These are phyloP conservation scores for Aspergillus alliaceus DNA, from an alignment of 2,329 filamentous ascomycete genomes.

Conservation along the genomic window DNA sequence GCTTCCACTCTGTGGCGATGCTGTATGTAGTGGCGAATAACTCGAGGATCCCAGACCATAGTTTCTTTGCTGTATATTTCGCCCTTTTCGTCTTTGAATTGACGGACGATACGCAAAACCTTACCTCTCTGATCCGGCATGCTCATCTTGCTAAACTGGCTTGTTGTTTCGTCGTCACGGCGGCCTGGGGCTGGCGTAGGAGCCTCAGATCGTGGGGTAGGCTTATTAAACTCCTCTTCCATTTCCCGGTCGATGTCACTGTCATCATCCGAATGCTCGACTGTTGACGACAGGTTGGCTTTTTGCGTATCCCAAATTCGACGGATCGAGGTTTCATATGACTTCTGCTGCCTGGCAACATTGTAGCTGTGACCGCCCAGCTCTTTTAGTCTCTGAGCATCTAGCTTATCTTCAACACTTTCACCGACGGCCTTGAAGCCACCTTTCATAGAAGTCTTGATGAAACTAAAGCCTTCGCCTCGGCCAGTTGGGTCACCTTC, in stretches of 20 bases:
- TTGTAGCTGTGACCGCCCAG: slow-evolving; percentile 93
- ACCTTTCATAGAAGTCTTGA: slow-evolving; percentile 98
- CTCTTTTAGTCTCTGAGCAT: slow-evolving; percentile 69
- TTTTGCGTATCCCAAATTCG: slow-evolving; percentile 92
- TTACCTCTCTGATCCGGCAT: slow-evolving; percentile 69
- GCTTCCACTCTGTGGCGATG: slow-evolving; percentile 70
- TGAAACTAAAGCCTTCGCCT: slow-evolving; percentile 93
- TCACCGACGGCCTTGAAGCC: slow-evolving; percentile 90
- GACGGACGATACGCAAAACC: slow-evolving; percentile 71
- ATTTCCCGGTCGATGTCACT: slow-evolving; percentile 59
- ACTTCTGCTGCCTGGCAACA: slow-evolving; percentile 87
- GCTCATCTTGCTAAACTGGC: slow-evolving; percentile 73
- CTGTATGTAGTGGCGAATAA: slow-evolving; percentile 86
- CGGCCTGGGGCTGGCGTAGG: slow-evolving; percentile 57
- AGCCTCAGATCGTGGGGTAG: slow-evolving; percentile 67
- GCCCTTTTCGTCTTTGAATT: slow-evolving; percentile 62
- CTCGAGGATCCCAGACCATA: slow-evolving; percentile 73
- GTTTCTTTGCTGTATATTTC: slow-evolving; percentile 61
- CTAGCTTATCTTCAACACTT: slow-evolving; percentile 81
- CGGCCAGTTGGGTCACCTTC: slow-evolving; percentile 92
- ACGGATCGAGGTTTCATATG: slow-evolving; percentile 87
- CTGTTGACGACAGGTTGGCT: slow-evolving; percentile 69
- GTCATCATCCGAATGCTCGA: slow-evolving; percentile 74
- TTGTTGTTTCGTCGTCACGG: slow-evolving; percentile 73
- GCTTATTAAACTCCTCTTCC: slow-evolving; percentile 50